Base-by-base conservation (phyloP, 371 early-diverging fungal genomes). In the Basidiobolus meristosporus region DNA sequence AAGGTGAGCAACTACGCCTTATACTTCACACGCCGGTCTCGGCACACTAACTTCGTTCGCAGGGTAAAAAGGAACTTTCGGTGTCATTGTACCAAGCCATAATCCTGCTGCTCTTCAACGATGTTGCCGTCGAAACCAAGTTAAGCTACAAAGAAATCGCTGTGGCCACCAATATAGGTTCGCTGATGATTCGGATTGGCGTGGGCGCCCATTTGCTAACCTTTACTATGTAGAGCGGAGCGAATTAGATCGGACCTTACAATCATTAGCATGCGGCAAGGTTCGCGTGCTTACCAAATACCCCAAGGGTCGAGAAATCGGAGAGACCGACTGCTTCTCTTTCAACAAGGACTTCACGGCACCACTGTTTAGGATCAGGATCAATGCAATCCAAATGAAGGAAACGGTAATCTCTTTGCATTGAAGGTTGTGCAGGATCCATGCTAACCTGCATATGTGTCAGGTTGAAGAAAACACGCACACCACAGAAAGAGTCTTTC, bases 201-300 rank as follows among this genome's bases (percentile, higher is more conserved):
- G 17, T 2, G 11, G 19, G 19, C 17, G 12, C 29, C 17, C 32
- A 36, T 22, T 26, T 1, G 3, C 1, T 19, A 15, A 7, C 18
- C 7, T 18, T 23, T 5, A 7, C n/a, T n/a, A 26, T 31, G 37
- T 60, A 63, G 88, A 88, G 35, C 57, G 62, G 36, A 52, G 62
- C 26, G 91, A 90, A 47, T 62, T 96, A 9, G 54, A 51, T 16
- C 73, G 84, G 18, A 77, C 79, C 1, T 53, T 93, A 21, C 83
- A 82, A 48, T 83, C 91, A 11, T 55, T 96, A 46, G 71, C 83
- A 1, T 78, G 79, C 43, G 85, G 82, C 21, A 80, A 82, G 46
- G 55, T 70, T 32, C 68, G 77, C n/a, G 62, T 90, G 3, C 54
- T 96, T 20, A 51, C 45, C 12, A 90, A 87, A 40, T 51, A 46